A percentile compares a stretch with the other conserved stretches of the same genome.
phyloP scores from a whole-genome alignment of 805 yeast genomes.

The Brettanomyces bruxellensis region DNA sequence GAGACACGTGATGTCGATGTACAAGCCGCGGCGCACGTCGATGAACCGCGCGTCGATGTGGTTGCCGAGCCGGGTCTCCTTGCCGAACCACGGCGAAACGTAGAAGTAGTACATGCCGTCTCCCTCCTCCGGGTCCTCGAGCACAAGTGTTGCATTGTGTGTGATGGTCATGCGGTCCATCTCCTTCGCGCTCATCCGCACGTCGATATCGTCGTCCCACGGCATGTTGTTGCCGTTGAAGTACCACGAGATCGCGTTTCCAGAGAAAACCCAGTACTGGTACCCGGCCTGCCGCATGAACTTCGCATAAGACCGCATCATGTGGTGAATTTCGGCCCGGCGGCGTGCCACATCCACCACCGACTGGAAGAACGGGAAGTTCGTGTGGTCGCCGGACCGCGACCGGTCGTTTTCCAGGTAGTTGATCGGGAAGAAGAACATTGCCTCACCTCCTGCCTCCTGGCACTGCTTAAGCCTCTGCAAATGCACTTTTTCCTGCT shows the following conservation, averaged over 20 bases:
- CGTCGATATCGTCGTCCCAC: constrained; percentile 51
- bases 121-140: constrained; percentile 30
- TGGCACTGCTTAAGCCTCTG: not conserved
- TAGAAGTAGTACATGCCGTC: constrained; percentile 23
- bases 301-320: constrained; percentile 3
- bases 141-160: constrained; percentile 34
- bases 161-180: constrained; percentile 32
- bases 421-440: constrained; percentile 1
- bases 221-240: constrained; percentile 47
- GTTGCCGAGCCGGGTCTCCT: constrained; percentile 47
- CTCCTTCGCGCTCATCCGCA: constrained; percentile 40
- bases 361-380: constrained; percentile 2
- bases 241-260: constrained; percentile 27
- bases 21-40: constrained; percentile 60
- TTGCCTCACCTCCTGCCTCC: not conserved
- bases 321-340: constrained; percentile 1
- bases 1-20: constrained; percentile 52
- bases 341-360: not conserved
- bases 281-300: constrained; percentile 3
- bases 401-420: not conserved
- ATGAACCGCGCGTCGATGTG: constrained; percentile 68
- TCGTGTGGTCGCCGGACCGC: constrained; percentile 1
- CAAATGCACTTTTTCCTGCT: not conserved
- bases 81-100: constrained; percentile 21
- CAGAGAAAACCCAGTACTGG: constrained; percentile 4